A percentile compares a stretch with the other conserved stretches of the same genome.
phyloP scores from a whole-genome alignment of 441 rosid species.

The Gossypium lobatum region DNA sequence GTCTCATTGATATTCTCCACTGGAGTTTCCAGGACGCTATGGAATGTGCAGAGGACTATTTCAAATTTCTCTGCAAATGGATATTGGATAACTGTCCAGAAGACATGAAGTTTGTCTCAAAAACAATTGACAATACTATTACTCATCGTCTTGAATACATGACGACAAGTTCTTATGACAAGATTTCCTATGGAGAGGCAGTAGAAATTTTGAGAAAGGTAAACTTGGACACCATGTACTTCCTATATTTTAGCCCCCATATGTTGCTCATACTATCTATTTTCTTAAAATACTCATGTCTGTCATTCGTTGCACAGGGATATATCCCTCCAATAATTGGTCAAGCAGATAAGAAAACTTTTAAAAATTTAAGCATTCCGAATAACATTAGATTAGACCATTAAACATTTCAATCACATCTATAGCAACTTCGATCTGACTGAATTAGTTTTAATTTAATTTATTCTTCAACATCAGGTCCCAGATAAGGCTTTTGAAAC shows the following conservation, averaged over 20 bases:
- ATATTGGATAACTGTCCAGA: slow-evolving; percentile 47
- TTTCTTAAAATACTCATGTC: not conserved
- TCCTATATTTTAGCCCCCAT: not conserved
- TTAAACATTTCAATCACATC: not conserved
- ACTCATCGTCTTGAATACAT: slow-evolving; percentile 47
- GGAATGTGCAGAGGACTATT: slow-evolving; percentile 63
- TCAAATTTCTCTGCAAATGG: slow-evolving; percentile 75
- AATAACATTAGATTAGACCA: not conserved
- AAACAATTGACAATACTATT: slow-evolving; percentile 48
- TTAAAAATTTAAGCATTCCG: not conserved
- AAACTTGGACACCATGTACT: not conserved
- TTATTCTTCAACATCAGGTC: slow-evolving; percentile 31
- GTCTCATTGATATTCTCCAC: slow-evolving; percentile 2
- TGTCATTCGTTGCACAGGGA: not conserved
- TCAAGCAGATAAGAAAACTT: not conserved
- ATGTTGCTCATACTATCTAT: not conserved
- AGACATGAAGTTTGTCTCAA: slow-evolving; percentile 57
- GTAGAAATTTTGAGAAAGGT: slow-evolving; percentile 58
- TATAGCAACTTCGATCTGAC: not conserved
- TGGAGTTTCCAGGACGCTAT: slow-evolving; percentile 59
- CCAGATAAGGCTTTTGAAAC: slow-evolving; percentile 41
- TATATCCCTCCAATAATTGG: not conserved
- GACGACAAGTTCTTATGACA: slow-evolving; percentile 33
- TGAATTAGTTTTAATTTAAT: not conserved
- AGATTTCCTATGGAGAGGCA: slow-evolving; percentile 56